Percentiles rank a stretch among this genome's conserved stretches.
Evolutionary conservation across 768 basidiomycete genomes (phyloP).

Genomic region (Mycena rebaudengoi): DNA sequence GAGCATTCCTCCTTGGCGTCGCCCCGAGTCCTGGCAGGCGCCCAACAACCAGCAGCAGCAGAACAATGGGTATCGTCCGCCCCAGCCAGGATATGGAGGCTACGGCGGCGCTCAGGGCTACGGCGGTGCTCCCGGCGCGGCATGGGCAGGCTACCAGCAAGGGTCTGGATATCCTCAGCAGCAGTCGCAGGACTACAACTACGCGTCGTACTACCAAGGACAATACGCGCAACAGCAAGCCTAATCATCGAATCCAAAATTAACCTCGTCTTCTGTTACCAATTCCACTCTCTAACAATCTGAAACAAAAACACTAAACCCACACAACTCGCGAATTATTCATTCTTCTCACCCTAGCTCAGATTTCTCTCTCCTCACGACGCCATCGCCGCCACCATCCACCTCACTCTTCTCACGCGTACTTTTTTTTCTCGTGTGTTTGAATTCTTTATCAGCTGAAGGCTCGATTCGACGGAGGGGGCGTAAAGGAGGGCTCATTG

Average conservation of each 20-base stretch:
- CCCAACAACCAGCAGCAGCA: constrained; percentile 58
- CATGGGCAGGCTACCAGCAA: constrained; percentile 59
- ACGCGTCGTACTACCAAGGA: constrained; percentile 88
- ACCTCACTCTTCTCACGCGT: background rate
- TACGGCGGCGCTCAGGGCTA: constrained; percentile 56
- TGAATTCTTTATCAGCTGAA: constrained; percentile 2
- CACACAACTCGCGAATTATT: constrained; percentile 40
- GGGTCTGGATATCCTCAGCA: constrained; percentile 54
- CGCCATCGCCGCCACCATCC: constrained; percentile 16
- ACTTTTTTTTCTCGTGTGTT: constrained; percentile 5
- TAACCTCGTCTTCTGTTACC: constrained; percentile 40
- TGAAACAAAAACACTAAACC: constrained; percentile 48
- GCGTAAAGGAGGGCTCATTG: constrained; percentile 14
- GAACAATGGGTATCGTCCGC: constrained; percentile 66
- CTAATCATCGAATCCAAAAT: constrained; percentile 27
- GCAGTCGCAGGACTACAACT: constrained; percentile 78
- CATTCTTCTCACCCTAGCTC: constrained; percentile 31
- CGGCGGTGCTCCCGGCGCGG: constrained; percentile 47
- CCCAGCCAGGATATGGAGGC: constrained; percentile 64
- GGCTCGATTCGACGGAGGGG: constrained; percentile 10
- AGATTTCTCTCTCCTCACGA: constrained; percentile 16
- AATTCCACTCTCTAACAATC: constrained; percentile 51
- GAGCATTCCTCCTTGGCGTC: constrained; percentile 90
- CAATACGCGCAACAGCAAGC: constrained; percentile 85
- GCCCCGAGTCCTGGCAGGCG: constrained; percentile 87